Evolutionary conservation across 1,284 basidiomycete species (phyloP).

Genomic region (Coniferiporia sulphurascens): DNA sequence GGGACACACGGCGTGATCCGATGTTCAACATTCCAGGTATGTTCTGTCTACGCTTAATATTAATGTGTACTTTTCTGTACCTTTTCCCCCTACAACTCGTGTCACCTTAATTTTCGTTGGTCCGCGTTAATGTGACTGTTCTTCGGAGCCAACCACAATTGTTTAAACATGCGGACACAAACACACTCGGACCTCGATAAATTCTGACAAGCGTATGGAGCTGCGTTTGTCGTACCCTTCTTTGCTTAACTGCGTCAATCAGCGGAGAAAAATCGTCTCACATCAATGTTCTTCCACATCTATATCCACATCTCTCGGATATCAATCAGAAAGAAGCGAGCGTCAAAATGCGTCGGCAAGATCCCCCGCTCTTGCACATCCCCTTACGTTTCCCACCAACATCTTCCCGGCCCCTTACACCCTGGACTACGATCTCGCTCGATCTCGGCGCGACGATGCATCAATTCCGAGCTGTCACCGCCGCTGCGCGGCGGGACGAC

Average conservation of each 20-base stretch:
- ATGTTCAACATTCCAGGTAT: slow-evolving; percentile 80
- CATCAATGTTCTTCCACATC: too few relatives aligned
- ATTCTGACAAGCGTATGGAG: slow-evolving; percentile 1
- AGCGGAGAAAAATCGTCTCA: slow-evolving; percentile 15
- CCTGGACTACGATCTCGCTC: slow-evolving; percentile 67
- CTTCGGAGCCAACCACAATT: too few relatives aligned
- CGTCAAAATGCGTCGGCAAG: slow-evolving; percentile 36
- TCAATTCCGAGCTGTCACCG: slow-evolving; percentile 53
- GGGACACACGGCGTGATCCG: slow-evolving; percentile 60
- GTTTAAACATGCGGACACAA: too few relatives aligned
- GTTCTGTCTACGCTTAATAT: slow-evolving; percentile 17
- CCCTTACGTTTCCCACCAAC: slow-evolving; percentile 61
- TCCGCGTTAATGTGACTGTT: neutral
- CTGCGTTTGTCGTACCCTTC: slow-evolving; percentile 4
- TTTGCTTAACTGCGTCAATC: slow-evolving; percentile 13
- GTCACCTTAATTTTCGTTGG: neutral
- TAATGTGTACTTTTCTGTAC: neutral
- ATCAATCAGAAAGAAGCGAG: slow-evolving; percentile 49
- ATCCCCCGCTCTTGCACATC: slow-evolving; percentile 61
- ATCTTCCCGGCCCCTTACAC: slow-evolving; percentile 54
- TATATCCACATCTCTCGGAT: slow-evolving; percentile 1
- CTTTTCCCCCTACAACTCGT: neutral
- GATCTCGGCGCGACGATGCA: slow-evolving; percentile 57
- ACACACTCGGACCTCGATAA: too few relatives aligned
- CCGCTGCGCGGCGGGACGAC: slow-evolving; percentile 22